These are phyloP conservation scores for Sabuloglossum arenarium DNA, from an alignment of 495 filamentous ascomycete genomes.

Conservation along the genomic window DNA sequence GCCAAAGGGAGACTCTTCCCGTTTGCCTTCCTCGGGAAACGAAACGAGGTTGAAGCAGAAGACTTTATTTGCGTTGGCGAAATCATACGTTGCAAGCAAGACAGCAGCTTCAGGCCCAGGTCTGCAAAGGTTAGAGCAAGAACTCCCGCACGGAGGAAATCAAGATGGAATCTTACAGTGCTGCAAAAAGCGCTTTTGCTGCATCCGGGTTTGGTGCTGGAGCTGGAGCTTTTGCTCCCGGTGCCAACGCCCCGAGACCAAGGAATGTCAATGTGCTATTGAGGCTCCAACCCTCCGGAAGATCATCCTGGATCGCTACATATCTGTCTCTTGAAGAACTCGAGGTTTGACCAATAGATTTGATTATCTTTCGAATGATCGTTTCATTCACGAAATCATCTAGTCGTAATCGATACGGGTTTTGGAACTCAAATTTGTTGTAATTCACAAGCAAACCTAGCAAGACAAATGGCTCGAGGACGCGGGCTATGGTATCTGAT, in stretches of 20 bases:
- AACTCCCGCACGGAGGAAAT: not conserved
- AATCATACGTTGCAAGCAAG: slow-evolving; percentile 77
- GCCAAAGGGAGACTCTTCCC: slow-evolving; percentile 53
- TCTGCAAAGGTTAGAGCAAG: slow-evolving; percentile 20
- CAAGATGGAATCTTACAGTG: slow-evolving; percentile 26
- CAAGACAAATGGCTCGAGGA: slow-evolving; percentile 57
- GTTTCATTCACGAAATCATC: slow-evolving; percentile 93
- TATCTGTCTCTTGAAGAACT: slow-evolving; percentile 47
- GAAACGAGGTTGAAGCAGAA: slow-evolving; percentile 75
- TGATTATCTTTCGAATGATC: slow-evolving; percentile 63
- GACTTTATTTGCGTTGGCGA: slow-evolving; percentile 82
- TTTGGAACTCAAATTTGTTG: slow-evolving; percentile 98
- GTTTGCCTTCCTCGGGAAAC: slow-evolving; percentile 34
- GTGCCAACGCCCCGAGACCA: slow-evolving; percentile 54
- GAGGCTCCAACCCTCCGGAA: slow-evolving; percentile 78
- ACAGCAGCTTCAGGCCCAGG: slow-evolving; percentile 60
- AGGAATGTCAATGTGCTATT: slow-evolving; percentile 63
- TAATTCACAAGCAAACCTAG: slow-evolving; percentile 89
- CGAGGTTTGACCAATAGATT: slow-evolving; percentile 51
- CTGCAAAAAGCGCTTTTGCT: slow-evolving; percentile 54
- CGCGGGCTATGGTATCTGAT: slow-evolving; percentile 36
- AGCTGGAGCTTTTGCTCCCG: slow-evolving; percentile 38
- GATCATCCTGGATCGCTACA: slow-evolving; percentile 75
- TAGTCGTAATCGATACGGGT: slow-evolving; percentile 85
- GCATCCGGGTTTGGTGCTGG: slow-evolving; percentile 42